Evolutionary conservation across 2,329 filamentous ascomycete species (phyloP).

Genomic region (Scorias spongiosa): DNA sequence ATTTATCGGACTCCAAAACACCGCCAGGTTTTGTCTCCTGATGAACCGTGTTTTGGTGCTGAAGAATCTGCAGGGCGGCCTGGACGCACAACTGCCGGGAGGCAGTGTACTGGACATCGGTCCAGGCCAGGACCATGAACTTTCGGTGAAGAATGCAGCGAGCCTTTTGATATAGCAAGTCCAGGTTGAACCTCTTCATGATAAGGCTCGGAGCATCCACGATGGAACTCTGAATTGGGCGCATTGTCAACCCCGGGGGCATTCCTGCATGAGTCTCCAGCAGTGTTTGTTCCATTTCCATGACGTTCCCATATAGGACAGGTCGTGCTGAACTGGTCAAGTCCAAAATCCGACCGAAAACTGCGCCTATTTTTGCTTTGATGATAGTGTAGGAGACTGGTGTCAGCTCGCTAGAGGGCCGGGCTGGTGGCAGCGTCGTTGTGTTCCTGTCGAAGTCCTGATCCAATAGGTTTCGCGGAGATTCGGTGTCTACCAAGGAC

Average conservation of each 20-base stretch:
- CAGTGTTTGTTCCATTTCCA: neutral
- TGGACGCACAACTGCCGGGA: slow-evolving; percentile 29
- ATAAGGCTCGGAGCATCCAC: slow-evolving; percentile 1
- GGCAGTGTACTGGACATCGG: slow-evolving; percentile 8
- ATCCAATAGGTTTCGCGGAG: neutral
- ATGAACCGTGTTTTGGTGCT: slow-evolving; percentile 29
- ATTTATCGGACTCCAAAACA: slow-evolving; percentile 21
- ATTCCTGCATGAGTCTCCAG: neutral
- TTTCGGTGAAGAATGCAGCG: neutral
- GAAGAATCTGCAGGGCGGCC: slow-evolving; percentile 29
- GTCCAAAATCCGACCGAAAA: neutral
- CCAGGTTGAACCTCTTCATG: neutral
- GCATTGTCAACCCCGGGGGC: neutral
- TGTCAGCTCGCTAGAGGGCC: neutral
- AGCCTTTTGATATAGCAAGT: neutral
- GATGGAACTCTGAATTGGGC: neutral
- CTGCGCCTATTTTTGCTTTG: neutral
- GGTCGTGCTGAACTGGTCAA: neutral
- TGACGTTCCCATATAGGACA: neutral
- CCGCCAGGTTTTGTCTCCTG: slow-evolving; percentile 27
- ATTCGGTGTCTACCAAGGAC: neutral
- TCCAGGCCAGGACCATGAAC: neutral
- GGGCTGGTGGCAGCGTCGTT: neutral
- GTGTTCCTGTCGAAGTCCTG: neutral
- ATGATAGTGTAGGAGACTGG: neutral